These are phyloP conservation scores for Boletus rubescentipes DNA, from an alignment of 768 basidiomycete genomes.

Conservation along the genomic window DNA sequence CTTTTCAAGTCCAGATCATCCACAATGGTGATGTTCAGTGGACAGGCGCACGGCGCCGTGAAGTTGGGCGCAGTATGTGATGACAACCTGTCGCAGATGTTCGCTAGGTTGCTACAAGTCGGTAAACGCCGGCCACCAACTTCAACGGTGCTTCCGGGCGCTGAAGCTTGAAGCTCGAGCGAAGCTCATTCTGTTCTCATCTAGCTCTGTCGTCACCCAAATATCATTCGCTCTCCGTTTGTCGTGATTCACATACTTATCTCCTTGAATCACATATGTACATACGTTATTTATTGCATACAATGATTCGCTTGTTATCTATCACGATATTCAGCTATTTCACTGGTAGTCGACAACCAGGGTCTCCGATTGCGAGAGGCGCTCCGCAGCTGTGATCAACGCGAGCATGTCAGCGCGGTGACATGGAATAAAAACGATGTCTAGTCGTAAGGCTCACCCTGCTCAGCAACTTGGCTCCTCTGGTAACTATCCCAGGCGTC, in stretches of 20 bases:
- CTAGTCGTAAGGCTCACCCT: conserved; percentile 3
- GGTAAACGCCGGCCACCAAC: too few relatives aligned
- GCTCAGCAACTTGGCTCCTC: neutral
- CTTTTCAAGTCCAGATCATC: too few relatives aligned
- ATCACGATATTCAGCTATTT: neutral
- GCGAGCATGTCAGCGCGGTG: neutral
- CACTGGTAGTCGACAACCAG: neutral
- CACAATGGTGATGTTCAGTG: too few relatives aligned
- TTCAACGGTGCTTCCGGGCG: too few relatives aligned
- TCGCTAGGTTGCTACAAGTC: too few relatives aligned
- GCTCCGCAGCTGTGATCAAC: neutral
- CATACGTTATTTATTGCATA: neutral
- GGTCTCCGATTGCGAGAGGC: neutral
- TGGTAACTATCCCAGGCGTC: conserved; percentile 5
- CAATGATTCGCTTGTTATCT: neutral
- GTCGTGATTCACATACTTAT: neutral
- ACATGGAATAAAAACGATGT: neutral
- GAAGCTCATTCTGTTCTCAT: too few relatives aligned
- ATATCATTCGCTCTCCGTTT: neutral
- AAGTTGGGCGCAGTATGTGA: too few relatives aligned
- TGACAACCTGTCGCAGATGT: too few relatives aligned
- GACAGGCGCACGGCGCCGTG: too few relatives aligned
- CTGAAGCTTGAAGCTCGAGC: too few relatives aligned
- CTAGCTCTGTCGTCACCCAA: neutral
- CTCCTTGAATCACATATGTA: neutral